Conservation (phyloP, 306 rosid genomes). For the Acacia melanoxylon region DNA sequence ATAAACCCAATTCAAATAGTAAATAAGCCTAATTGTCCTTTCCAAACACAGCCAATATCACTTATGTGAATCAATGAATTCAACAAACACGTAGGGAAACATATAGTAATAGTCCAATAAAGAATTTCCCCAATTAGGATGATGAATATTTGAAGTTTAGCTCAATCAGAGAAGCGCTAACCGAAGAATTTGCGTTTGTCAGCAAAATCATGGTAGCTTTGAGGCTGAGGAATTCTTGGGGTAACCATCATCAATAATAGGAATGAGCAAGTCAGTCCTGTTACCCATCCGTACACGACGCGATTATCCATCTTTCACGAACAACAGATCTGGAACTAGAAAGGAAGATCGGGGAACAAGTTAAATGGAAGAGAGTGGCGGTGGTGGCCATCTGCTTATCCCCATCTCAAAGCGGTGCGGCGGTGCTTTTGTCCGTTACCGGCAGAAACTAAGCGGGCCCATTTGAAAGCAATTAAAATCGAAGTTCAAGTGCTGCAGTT, state of each 20-base stretch:
- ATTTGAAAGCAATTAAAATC: background rate
- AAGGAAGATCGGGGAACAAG: background rate
- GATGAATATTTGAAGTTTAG: background rate
- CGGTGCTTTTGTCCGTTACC: background rate
- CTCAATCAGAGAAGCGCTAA: constrained; percentile 22
- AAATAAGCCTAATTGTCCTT: no score
- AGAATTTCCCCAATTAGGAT: background rate
- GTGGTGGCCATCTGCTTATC: background rate
- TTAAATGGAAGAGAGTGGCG: background rate
- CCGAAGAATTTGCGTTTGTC: constrained; percentile 80
- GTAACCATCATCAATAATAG: constrained; percentile 67
- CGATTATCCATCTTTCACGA: constrained; percentile 49
- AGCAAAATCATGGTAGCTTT: constrained; percentile 81
- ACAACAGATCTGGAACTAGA: background rate
- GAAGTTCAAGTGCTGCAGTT: no score
- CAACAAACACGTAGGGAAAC: background rate
- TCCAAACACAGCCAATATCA: background rate
- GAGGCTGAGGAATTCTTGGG: constrained; percentile 80
- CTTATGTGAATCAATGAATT: background rate
- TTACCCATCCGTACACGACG: constrained; percentile 47
- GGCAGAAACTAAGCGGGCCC: background rate
- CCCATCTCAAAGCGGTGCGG: background rate
- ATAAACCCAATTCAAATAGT: no score
- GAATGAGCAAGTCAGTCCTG: constrained; percentile 55
- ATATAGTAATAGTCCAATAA: background rate